Evolutionary conservation across 1,284 basidiomycete species (phyloP).

Genomic region (Cryptococcus deneoformans): DNA sequence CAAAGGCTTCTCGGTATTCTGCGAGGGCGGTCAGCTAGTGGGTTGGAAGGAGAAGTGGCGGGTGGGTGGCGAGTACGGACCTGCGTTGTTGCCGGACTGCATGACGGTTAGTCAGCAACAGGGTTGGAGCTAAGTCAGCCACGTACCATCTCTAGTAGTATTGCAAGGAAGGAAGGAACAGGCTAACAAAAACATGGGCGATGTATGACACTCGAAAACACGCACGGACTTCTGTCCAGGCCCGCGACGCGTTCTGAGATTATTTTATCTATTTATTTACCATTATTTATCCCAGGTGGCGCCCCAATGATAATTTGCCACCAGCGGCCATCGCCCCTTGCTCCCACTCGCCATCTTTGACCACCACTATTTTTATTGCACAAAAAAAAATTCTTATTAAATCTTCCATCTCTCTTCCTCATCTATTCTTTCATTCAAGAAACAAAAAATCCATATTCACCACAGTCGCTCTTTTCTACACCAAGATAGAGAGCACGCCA

Average conservation of each 20-base stretch:
- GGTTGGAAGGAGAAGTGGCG: not conserved
- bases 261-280: too few relatives aligned
- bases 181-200: not conserved
- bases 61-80: slow-evolving; percentile 8
- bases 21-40: slow-evolving; percentile 12
- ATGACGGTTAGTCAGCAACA: not conserved
- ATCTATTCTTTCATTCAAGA: slow-evolving; percentile 3
- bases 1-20: slow-evolving; percentile 97
- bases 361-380: too few relatives aligned
- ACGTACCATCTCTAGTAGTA: not conserved
- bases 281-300: too few relatives aligned
- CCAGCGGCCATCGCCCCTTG: too few relatives aligned
- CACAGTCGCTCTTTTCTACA: slow-evolving; percentile 2
- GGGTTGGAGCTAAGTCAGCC: not conserved
- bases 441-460: not conserved
- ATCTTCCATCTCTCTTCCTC: slow-evolving; percentile 2
- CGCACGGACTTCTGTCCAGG: not conserved
- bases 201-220: not conserved
- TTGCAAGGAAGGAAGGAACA: not conserved
- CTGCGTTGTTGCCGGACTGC: slow-evolving; percentile 35
- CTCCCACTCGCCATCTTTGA: too few relatives aligned
- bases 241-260: not conserved
- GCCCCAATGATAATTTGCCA: too few relatives aligned
- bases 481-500: slow-evolving; percentile 6
- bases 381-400: too few relatives aligned